phyloP scores from a whole-genome alignment of 371 early-diverging fungal species.

The Mortierella sp. region DNA sequence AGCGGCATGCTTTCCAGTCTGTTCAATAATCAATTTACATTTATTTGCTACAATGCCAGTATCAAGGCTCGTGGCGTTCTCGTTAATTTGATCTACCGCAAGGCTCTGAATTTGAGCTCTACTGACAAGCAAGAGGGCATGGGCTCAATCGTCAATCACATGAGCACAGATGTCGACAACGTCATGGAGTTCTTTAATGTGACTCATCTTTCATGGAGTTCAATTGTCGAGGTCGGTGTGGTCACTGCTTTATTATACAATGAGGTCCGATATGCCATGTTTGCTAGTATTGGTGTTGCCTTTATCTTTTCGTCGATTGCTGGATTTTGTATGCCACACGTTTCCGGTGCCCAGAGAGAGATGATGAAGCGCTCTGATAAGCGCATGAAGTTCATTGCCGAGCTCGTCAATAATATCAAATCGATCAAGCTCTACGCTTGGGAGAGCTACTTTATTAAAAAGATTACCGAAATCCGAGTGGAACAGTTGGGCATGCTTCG shows the following conservation, averaged over 20 bases:
- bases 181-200: constrained; percentile 66
- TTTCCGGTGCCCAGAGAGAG: constrained; percentile 29
- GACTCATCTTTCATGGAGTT: constrained; percentile 72
- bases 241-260: constrained; percentile 79
- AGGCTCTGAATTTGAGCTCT: constrained; percentile 82
- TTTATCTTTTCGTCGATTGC: neutral
- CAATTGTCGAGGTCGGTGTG: constrained; percentile 84
- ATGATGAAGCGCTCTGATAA: constrained; percentile 35
- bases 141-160: constrained; percentile 83
- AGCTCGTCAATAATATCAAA: constrained; percentile 49
- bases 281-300: constrained; percentile 22
- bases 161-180: constrained; percentile 88
- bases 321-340: neutral
- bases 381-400: constrained; percentile 57
- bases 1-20: constrained; percentile 3
- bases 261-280: constrained; percentile 30
- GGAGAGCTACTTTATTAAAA: constrained; percentile 61
- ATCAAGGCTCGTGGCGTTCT: constrained; percentile 72
- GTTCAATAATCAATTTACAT: constrained; percentile 28
- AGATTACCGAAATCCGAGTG: constrained; percentile 65
- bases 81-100: constrained; percentile 87
- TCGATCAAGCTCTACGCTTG: constrained; percentile 67
- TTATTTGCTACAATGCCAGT: constrained; percentile 22
- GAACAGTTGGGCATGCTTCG: constrained; percentile 57
- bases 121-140: constrained; percentile 82